Evolutionary conservation across 1,139 yeast species (phyloP), one percentile per base, ranked within the genome.

Genomic region (Magnusiomyces fungicola): DNA sequence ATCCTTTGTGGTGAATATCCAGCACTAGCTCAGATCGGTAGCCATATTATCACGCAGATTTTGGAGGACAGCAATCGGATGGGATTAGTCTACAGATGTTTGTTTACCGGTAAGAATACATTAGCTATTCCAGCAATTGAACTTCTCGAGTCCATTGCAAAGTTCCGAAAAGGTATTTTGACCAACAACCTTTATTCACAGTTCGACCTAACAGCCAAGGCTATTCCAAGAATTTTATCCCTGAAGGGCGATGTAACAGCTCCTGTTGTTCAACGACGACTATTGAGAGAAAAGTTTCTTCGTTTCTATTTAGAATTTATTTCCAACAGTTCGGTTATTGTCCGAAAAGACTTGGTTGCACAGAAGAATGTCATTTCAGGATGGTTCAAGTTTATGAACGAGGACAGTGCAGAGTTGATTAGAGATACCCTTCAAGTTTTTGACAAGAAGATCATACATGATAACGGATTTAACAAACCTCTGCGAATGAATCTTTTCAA

Each of bases 401-500:
- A 75, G n/a, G 70, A 76, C 56, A 72, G 81, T 6, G 61, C 67
- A 3, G 73, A 71, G 6, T 55, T 74, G 1, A 66, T 81, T 25
- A 54, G 56, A 0, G 56, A 61, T 25, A 69, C 82, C 0, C 53
- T 88, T 2, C 62, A 66, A 0, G 73, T 80, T 32, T 67, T 88
- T 49, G 76, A 72, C 16, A 60, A 68, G 1, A 69, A 70, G 30
- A 73, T 90, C 1, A 62, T 88, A 38, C 64, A 67, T 30, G 97
- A 90, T 57, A 62, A 71, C 1, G 71, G 77, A 16, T 83, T 81
- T 60, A 78, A 79, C 55, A 82, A 81, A 59, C 71, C 82, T 51
- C 77, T 89, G 1, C 90, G 89, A 62, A 77, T 88, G 57, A 79
- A 80, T 55, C 75, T 89, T 19, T 76, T 90, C 59, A 88, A 86